Base-by-base conservation (phyloP, 768 basidiomycete genomes). In the Naganishia vaughanmartiniae region DNA sequence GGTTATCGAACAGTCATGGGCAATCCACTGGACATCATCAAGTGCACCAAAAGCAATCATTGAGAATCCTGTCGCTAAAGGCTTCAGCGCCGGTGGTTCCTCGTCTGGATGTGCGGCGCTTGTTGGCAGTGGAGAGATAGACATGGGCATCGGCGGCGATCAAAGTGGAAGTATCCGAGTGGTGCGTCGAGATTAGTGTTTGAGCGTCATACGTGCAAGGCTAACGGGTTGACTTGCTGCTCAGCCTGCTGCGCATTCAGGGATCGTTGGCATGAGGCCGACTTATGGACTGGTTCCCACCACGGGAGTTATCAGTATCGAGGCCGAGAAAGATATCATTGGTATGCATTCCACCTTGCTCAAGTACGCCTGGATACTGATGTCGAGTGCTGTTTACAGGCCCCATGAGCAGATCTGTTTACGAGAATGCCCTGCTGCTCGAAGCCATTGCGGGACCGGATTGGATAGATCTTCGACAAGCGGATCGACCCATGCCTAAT, bases 121-220 rank as follows among this genome's bases (percentile, higher is more conserved):
- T n/a, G 76, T 85, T 9, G 83, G 81, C 0, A 73, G 77, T 4
- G 82, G 82, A 14, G 79, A 77, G 31, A 83, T 81, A 17, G 84
- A 85, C 66, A 78, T 85, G 79, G 84, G 79, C n/a, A 81, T 85
- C 34, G 85, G 85, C 0, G 84, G 83, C 14, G 84, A 85, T 70
- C 84, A 85, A 71, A 84, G 84, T 26, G 84, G 84, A 2, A 82
- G 81, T 24, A 84, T 85, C 53, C 80, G 84, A 19, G 77, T 79
- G 48, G 77, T 78, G n/a, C 73, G 76, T 72, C n/a, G n/a, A n/a
- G n/a, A 3, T 30, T 15, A 26, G 14, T 15, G 2, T 15, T 2
- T 42, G 9, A 7, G 42, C 42, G 7, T 15, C 5, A 42, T 42
- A 15, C 42, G 5, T 12, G 36, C 12, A 36, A 6, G 5, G 36